Percentiles rank a stretch among this genome's conserved stretches.
Evolutionary conservation across 305 asterid species (phyloP).

Genomic region (Nicotiana rustica): DNA sequence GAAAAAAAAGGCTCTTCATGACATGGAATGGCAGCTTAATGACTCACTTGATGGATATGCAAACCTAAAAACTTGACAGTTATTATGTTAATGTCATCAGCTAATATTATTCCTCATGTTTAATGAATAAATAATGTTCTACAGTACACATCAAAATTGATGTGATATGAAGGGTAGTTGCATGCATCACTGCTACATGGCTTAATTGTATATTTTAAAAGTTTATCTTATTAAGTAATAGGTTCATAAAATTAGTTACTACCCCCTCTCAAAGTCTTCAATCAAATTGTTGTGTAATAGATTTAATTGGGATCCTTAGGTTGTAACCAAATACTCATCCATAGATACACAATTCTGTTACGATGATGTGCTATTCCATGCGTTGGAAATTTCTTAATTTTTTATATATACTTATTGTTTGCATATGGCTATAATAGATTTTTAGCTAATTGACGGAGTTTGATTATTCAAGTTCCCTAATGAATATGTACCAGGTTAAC

Average conservation of each 20-base stretch:
- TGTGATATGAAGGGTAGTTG: neutral
- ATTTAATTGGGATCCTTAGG: no score
- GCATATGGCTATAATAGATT: neutral
- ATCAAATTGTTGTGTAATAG: no score
- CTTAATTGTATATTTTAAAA: neutral
- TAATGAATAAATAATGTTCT: conserved; percentile 17
- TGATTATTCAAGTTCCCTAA: neutral
- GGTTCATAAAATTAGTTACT: no score
- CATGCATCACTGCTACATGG: neutral
- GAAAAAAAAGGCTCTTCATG: conserved; percentile 30
- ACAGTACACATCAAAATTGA: neutral
- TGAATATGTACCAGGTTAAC: neutral
- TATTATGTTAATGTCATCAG: conserved; percentile 15
- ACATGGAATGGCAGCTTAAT: conserved; percentile 40
- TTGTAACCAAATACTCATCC: neutral
- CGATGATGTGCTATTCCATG: neutral
- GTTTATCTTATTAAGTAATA: neutral
- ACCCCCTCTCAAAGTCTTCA: no score
- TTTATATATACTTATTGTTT: neutral
- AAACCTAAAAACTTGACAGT: conserved; percentile 12
- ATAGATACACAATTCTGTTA: neutral
- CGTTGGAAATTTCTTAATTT: neutral
- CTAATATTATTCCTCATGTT: conserved; percentile 23
- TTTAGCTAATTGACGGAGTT: neutral
- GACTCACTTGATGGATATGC: conserved; percentile 25